Percentiles rank a stretch among this genome's conserved stretches.
phyloP scores from a whole-genome alignment of 2,329 filamentous ascomycete genomes.

The Clonostachys rosea region DNA sequence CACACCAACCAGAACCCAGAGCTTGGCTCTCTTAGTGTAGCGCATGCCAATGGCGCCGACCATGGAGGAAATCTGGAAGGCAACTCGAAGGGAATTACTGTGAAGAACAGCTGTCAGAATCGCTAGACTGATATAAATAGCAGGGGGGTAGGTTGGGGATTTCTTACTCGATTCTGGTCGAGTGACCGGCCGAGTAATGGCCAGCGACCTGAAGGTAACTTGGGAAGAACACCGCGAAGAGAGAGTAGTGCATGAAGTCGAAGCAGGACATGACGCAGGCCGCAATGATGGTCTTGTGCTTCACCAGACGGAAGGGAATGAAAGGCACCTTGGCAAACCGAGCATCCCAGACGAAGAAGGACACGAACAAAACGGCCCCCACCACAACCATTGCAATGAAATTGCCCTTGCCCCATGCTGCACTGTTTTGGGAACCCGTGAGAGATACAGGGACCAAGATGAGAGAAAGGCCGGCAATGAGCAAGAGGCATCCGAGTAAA shows the following conservation, averaged over 20 bases:
- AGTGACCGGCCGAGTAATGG: conserved; percentile 22
- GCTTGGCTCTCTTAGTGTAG: conserved; percentile 24
- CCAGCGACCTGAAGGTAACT: conserved; percentile 32
- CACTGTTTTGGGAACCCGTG: conserved; percentile 24
- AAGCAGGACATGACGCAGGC: conserved; percentile 27
- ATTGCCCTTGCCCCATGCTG: conserved; percentile 18
- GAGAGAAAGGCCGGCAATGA: conserved; percentile 23
- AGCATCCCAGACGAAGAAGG: conserved; percentile 27
- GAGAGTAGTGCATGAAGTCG: conserved; percentile 28
- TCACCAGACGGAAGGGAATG: conserved; percentile 29
- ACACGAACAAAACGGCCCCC: conserved; percentile 13
- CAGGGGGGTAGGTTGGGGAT: background rate
- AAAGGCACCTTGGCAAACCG: conserved; percentile 28
- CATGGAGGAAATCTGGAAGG: conserved; percentile 28
- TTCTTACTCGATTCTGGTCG: conserved; percentile 27
- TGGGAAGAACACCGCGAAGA: conserved; percentile 31
- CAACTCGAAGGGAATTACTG: conserved; percentile 21
- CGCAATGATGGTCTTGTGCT: conserved; percentile 26
- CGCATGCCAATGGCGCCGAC: conserved; percentile 26
- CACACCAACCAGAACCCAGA: conserved; percentile 21
- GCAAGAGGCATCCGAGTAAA: conserved; percentile 21
- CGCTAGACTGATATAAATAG: background rate
- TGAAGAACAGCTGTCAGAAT: background rate
- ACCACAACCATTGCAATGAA: conserved; percentile 29
- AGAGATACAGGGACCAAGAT: conserved; percentile 27